Conservation (phyloP, 2,329 filamentous ascomycete species). For the Orbilia javanica region DNA sequence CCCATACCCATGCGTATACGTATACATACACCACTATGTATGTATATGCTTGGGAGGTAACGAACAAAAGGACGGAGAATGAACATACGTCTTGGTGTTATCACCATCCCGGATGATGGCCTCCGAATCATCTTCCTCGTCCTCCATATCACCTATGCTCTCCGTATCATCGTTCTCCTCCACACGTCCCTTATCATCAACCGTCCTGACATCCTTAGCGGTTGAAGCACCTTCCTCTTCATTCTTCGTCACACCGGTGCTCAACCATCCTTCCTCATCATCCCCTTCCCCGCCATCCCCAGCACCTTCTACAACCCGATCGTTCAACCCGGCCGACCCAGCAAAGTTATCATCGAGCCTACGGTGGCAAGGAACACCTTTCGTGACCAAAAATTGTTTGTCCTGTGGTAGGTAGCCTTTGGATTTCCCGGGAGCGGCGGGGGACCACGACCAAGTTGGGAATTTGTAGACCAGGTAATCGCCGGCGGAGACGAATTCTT, state of each 20-base stretch:
- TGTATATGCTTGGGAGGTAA: conserved; percentile 52
- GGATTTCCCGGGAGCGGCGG: conserved; percentile 82
- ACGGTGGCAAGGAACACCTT: conserved; percentile 92
- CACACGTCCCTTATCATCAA: conserved; percentile 89
- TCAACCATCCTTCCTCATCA: conserved; percentile 83
- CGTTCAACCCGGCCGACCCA: conserved; percentile 68
- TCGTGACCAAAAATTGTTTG: conserved; percentile 95
- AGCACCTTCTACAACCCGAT: conserved; percentile 86
- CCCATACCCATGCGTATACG: too few species aligned
- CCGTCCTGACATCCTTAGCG: conserved; percentile 78
- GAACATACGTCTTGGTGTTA: conserved; percentile 61
- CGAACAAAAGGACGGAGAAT: not conserved
- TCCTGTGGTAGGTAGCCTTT: conserved; percentile 83
- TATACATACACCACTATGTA: not conserved
- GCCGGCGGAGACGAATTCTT: conserved; percentile 94
- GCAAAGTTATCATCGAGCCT: conserved; percentile 94
- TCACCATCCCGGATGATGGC: conserved; percentile 84
- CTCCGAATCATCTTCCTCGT: conserved; percentile 92
- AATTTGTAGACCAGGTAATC: conserved; percentile 99
- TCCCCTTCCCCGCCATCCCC: conserved; percentile 67
- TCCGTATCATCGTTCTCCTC: conserved; percentile 77
- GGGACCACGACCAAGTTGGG: conserved; percentile 96
- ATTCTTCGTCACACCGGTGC: conserved; percentile 82
- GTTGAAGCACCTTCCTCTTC: conserved; percentile 70
- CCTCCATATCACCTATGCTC: conserved; percentile 93